Evolutionary conservation across 805 yeast genomes (phyloP).

Genomic region (Metschnikowia picachoensis): DNA sequence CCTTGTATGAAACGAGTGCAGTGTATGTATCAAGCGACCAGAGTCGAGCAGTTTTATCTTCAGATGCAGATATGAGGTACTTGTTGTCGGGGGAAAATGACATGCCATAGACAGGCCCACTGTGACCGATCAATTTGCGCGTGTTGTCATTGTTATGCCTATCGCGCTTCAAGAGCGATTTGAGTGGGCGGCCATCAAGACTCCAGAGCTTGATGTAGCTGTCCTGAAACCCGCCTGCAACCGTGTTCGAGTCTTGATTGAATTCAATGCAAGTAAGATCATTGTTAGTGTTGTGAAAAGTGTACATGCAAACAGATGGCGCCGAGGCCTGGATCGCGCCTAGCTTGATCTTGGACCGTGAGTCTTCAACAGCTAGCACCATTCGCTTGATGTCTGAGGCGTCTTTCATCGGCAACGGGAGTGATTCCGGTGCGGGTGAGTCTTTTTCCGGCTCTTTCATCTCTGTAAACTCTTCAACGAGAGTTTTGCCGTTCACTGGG

Average conservation of each 20-base stretch:
- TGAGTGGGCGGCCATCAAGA: conserved; percentile 82
- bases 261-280: conserved; percentile 84
- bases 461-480: conserved; percentile 65
- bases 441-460: conserved; percentile 53
- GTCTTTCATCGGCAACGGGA: conserved; percentile 86
- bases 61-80: conserved; percentile 77
- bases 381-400: conserved; percentile 76
- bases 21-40: conserved; percentile 94
- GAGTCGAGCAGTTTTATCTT: conserved; percentile 84
- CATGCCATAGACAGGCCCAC: conserved; percentile 89
- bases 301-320: conserved; percentile 97
- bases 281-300: conserved; percentile 91
- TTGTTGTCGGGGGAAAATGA: conserved; percentile 88
- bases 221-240: conserved; percentile 95
- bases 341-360: conserved; percentile 67
- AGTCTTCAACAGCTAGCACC: conserved; percentile 74
- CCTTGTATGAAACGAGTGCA: conserved; percentile 88
- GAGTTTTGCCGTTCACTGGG: conserved; percentile 37
- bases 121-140: conserved; percentile 79
- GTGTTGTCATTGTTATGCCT: conserved; percentile 43
- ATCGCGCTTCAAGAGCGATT: conserved; percentile 56
- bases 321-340: conserved; percentile 72
- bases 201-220: conserved; percentile 90
- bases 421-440: conserved; percentile 66
- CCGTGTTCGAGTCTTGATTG: conserved; percentile 79